phyloP scores from a whole-genome alignment of 2,329 filamentous ascomycete species.

The Harringtonia aguacate region DNA sequence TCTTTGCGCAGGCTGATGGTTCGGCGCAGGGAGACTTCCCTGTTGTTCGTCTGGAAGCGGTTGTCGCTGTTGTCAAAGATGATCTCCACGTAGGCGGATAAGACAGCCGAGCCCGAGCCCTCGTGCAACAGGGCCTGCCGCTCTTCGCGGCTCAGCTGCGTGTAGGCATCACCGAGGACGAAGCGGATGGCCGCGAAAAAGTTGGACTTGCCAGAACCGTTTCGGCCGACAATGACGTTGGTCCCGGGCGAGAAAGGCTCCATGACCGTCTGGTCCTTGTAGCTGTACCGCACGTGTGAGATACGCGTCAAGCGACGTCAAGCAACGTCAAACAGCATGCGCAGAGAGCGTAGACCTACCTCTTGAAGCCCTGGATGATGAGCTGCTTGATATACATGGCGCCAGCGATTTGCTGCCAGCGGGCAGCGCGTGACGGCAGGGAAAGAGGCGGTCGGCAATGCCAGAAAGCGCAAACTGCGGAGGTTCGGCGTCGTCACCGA shows the following conservation, averaged over 20 bases:
- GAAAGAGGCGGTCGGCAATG: neutral
- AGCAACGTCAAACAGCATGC: neutral
- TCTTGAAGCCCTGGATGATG: constrained; percentile 99
- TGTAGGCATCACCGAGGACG: constrained; percentile 95
- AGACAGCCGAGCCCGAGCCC: constrained; percentile 92
- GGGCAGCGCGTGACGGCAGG: constrained; percentile 11
- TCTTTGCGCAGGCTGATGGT: constrained; percentile 98
- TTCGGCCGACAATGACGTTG: constrained; percentile 97
- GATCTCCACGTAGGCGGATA: constrained; percentile 99
- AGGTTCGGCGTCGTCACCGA: neutral
- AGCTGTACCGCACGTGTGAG: constrained; percentile 44
- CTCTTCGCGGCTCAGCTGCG: constrained; percentile 90
- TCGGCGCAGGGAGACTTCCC: constrained; percentile 80
- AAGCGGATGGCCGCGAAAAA: constrained; percentile 99
- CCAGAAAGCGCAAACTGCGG: neutral
- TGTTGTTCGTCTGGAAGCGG: constrained; percentile 85
- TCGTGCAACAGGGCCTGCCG: constrained; percentile 94
- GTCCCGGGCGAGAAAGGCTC: constrained; percentile 96
- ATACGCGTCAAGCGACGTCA: constrained; percentile 1
- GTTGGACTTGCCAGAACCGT: constrained; percentile 98
- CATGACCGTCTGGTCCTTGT: constrained; percentile 98
- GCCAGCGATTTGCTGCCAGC: constrained; percentile 19
- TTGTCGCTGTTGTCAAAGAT: constrained; percentile 98
- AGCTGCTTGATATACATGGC: constrained; percentile 99
- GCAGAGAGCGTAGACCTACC: constrained; percentile 39